Evolutionary conservation across 1,284 basidiomycete species (phyloP).

Genomic region (Boletus semigastroideus): DNA sequence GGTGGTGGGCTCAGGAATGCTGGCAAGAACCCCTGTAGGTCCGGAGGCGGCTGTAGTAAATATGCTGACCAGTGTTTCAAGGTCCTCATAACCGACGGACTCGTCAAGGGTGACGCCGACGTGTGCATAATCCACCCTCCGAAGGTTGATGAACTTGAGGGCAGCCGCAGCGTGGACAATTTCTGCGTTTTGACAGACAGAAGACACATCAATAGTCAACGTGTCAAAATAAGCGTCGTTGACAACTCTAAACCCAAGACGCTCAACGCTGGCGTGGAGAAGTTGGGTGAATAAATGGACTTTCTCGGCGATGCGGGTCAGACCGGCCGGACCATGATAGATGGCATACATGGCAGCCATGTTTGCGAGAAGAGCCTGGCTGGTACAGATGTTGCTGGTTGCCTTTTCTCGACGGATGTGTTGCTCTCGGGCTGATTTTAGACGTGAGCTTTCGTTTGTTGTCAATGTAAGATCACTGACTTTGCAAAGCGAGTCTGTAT

Average conservation of each 20-base stretch:
- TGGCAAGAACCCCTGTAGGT: slow-evolving; percentile 41
- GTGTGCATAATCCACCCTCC: slow-evolving; percentile 71
- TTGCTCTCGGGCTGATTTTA: slow-evolving; percentile 79
- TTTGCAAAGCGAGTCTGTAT: slow-evolving; percentile 92
- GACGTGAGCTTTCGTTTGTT: slow-evolving; percentile 10
- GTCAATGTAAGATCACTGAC: slow-evolving; percentile 46
- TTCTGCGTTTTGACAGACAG: slow-evolving; percentile 57
- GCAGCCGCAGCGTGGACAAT: slow-evolving; percentile 71
- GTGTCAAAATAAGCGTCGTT: slow-evolving; percentile 90
- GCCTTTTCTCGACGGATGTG: slow-evolving; percentile 97
- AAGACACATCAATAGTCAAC: slow-evolving; percentile 79
- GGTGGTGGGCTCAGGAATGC: slow-evolving; percentile 40
- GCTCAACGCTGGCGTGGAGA: slow-evolving; percentile 69
- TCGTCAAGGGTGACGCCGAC: slow-evolving; percentile 95
- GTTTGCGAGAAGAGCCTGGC: slow-evolving; percentile 92
- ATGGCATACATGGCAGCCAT: slow-evolving; percentile 98
- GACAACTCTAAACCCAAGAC: slow-evolving; percentile 68
- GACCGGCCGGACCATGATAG: slow-evolving; percentile 91
- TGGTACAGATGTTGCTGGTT: slow-evolving; percentile 92
- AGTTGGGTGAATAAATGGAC: slow-evolving; percentile 89
- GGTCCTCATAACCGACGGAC: slow-evolving; percentile 74
- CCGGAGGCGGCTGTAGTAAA: slow-evolving; percentile 65
- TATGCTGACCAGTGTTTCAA: slow-evolving; percentile 79
- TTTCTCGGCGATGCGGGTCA: slow-evolving; percentile 85
- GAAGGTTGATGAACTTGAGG: slow-evolving; percentile 80